Conservation (phyloP, 495 filamentous ascomycete genomes). For the Trichoderma erinaceum region DNA sequence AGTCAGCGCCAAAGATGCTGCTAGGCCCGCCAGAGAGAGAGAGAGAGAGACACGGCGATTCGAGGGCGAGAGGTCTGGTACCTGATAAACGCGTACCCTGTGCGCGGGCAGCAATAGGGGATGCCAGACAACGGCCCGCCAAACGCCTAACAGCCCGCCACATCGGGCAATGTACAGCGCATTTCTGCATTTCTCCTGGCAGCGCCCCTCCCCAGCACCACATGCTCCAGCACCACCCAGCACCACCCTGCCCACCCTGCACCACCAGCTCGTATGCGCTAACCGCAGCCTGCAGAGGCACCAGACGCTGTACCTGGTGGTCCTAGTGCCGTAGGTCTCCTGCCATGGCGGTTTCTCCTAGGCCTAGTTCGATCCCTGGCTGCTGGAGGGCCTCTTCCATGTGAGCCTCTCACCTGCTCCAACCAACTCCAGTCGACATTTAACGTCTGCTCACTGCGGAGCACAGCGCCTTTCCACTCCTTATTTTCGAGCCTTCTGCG, state of each 20-base stretch:
- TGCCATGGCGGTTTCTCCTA: too few species aligned
- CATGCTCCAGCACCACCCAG: too few species aligned
- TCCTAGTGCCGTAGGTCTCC: too few species aligned
- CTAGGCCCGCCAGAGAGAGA: background rate
- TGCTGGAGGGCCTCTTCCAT: background rate
- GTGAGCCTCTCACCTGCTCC: slow-evolving; percentile 7
- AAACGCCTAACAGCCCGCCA: background rate
- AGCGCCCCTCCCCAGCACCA: too few species aligned
- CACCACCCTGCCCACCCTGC: too few species aligned
- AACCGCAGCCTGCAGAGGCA: too few species aligned
- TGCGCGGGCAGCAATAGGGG: background rate
- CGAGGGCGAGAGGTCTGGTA: background rate
- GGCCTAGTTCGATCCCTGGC: background rate
- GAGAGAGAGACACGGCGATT: too few species aligned
- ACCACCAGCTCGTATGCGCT: too few species aligned
- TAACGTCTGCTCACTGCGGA: slow-evolving; percentile 2
- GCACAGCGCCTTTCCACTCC: background rate
- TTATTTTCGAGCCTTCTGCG: slow-evolving; percentile 11
- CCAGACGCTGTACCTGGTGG: too few species aligned
- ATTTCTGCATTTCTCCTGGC: too few species aligned
- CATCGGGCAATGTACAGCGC: background rate
- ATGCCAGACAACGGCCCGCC: background rate
- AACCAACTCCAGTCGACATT: background rate
- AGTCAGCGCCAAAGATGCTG: background rate
- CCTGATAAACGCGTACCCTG: background rate